These are phyloP conservation scores for Camelina sativa DNA, from an alignment of 345 rosid species.

Conservation along the genomic window DNA sequence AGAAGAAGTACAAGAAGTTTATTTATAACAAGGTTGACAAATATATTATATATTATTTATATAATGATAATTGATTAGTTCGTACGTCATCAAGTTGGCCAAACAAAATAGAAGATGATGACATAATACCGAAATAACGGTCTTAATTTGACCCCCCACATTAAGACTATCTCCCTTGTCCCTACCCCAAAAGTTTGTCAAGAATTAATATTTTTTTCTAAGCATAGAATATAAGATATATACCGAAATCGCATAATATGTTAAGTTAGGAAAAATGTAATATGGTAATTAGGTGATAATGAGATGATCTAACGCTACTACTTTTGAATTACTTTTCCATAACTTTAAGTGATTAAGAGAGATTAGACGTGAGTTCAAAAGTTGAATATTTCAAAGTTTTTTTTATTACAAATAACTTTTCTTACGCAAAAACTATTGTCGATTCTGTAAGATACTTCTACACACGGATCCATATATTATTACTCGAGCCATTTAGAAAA, in stretches of 20 bases:
- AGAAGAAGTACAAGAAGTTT: neutral
- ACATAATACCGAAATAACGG: conserved; percentile 34
- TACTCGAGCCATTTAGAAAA: no score
- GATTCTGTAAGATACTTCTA: neutral
- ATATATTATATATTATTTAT: neutral
- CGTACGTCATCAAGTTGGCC: conserved; percentile 16
- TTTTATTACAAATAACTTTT: neutral
- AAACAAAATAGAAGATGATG: conserved; percentile 25
- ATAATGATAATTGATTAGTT: conserved; percentile 19
- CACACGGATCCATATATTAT: neutral
- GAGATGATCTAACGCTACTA: conserved; percentile 27
- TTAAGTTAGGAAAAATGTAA: neutral
- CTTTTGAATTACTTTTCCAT: conserved; percentile 21
- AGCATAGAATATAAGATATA: neutral
- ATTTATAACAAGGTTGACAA: neutral
- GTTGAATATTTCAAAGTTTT: neutral
- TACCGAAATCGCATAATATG: neutral
- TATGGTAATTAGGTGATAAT: conserved; percentile 33
- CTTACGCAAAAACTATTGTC: neutral
- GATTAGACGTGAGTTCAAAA: neutral
- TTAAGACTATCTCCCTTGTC: neutral
- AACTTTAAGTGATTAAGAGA: conserved; percentile 1
- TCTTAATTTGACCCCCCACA: conserved; percentile 31
- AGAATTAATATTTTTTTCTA: neutral
- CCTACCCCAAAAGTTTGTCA: neutral